Evolutionary conservation across 352 stramenopile species (phyloP), one percentile per base, ranked within the genome.

Genomic region (Phytophthora pinifolia): DNA sequence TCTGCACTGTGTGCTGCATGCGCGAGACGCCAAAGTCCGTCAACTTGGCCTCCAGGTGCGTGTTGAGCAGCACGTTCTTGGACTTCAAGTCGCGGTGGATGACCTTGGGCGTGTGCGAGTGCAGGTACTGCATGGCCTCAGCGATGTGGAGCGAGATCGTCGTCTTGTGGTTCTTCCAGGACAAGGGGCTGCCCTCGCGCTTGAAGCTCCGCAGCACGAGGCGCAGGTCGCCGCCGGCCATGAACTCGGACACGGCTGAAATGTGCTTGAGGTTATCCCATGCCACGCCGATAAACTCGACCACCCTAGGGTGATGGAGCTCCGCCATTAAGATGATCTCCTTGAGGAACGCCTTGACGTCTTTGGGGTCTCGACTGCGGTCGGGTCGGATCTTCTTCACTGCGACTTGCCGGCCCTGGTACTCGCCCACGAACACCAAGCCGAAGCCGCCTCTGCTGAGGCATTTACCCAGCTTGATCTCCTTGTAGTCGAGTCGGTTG

Each of bases 1-100:
- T 76, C 33, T 76, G 48, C n/a, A 70, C 50, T 14, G 55, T 47
- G 45, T 70, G 59, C 22, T 62, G 62, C 31, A 70, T 53, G 6
- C 73, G 63, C 17, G 70, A 79, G 20, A 80, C 67, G 6, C 76
- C 76, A 62, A 89, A 89, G 60, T 89, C 79, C 31, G 70, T 89
- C 31, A 89, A 50, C 36, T 89, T 89, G 1, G 76, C 76, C 20
- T 85, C 63, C 17, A 84, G 46, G 9, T 82, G 62, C 31, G 54
- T 57, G 51, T 79, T 86, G 6, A 86, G 60, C 29, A 81, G 71
- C 31, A 74, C 66, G 36, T 74, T 74, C 31, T 67, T 67, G 46
- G 64, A 72, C 49, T 72, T 72, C 18, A 72, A 37, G 38, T 74
- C 69, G 1, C 69, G 69, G 27, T 78, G 69, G 15, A 78, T 70